A percentile compares a stretch with the other conserved stretches of the same genome.
Evolutionary conservation across 1,284 basidiomycete species (phyloP).

Genomic region (Clitocybe nebularis): DNA sequence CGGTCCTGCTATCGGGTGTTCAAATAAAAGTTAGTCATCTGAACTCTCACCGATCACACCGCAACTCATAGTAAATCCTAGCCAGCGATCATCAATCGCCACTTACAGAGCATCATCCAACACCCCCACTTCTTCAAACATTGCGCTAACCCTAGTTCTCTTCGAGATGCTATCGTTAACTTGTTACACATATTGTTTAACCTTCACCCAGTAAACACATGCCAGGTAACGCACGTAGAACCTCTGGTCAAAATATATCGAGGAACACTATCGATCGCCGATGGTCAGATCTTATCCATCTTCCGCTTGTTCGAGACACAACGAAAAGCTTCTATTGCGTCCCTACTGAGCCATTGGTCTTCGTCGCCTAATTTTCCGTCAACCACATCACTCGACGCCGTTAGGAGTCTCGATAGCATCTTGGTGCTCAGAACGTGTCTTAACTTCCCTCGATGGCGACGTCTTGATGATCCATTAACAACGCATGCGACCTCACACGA

Average conservation of each 20-base stretch:
- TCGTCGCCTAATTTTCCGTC: constrained; percentile 38
- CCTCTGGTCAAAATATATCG: constrained; percentile 73
- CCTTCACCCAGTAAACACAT: constrained; percentile 74
- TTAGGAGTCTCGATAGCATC: constrained; percentile 69
- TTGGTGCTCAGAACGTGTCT: constrained; percentile 72
- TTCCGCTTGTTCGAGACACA: constrained; percentile 78
- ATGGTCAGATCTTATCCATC: constrained; percentile 66
- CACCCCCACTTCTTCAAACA: constrained; percentile 52
- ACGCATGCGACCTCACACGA: constrained; percentile 25
- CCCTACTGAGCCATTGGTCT: constrained; percentile 64
- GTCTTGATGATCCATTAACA: constrained; percentile 32
- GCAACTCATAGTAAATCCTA: constrained; percentile 12
- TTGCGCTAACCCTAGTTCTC: constrained; percentile 24
- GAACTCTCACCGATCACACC: constrained; percentile 4
- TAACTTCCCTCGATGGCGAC: constrained; percentile 63
- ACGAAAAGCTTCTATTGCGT: constrained; percentile 60
- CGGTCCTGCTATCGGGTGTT: constrained; percentile 37
- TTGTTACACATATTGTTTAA: constrained; percentile 67
- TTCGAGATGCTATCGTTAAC: constrained; percentile 44
- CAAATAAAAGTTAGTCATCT: constrained; percentile 54
- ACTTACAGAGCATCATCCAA: constrained; percentile 60
- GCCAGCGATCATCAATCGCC: constrained; percentile 63
- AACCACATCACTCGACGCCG: constrained; percentile 53
- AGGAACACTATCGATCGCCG: constrained; percentile 62
- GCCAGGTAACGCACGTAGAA: constrained; percentile 77